These are phyloP conservation scores for Penicillium sp. DNA, from an alignment of 2,329 filamentous ascomycete species.

Conservation along the genomic window DNA sequence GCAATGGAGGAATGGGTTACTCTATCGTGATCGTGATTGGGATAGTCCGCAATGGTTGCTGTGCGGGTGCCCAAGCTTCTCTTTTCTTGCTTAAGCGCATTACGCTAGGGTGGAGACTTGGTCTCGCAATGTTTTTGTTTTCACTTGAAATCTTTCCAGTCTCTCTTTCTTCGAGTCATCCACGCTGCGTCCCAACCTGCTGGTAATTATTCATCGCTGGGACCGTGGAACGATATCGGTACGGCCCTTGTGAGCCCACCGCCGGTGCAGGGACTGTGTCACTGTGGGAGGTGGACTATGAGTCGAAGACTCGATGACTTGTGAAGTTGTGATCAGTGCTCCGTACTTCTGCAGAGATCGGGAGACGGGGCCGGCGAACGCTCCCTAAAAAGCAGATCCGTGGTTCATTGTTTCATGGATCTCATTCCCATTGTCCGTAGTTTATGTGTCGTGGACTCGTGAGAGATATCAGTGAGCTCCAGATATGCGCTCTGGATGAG, in stretches of 20 bases:
- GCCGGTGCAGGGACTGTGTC: not conserved
- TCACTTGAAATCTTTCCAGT: not conserved
- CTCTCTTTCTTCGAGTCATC: not conserved
- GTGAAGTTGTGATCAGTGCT: not conserved
- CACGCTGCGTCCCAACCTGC: not conserved
- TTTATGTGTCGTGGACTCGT: not conserved
- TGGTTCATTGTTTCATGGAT: not conserved
- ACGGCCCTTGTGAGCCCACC: slow-evolving; percentile 20
- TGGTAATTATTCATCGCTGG: slow-evolving; percentile 5
- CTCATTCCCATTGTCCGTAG: not conserved
- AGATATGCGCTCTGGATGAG: not conserved
- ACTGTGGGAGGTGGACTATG: not conserved
- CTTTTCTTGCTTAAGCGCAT: slow-evolving; percentile 7
- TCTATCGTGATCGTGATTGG: not conserved
- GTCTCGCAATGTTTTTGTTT: slow-evolving; percentile 2
- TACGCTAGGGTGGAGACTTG: slow-evolving; percentile 2
- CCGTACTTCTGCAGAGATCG: slow-evolving; percentile 6
- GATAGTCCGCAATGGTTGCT: slow-evolving; percentile 3
- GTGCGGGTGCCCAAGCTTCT: slow-evolving; percentile 18
- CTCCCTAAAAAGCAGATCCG: not conserved
- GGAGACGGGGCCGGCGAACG: not conserved
- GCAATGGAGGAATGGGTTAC: not conserved
- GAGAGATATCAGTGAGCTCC: not conserved
- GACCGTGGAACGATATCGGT: slow-evolving; percentile 17
- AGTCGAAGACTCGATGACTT: not conserved